Conservation (phyloP, 805 yeast genomes). For the Yarrowia sp. region DNA sequence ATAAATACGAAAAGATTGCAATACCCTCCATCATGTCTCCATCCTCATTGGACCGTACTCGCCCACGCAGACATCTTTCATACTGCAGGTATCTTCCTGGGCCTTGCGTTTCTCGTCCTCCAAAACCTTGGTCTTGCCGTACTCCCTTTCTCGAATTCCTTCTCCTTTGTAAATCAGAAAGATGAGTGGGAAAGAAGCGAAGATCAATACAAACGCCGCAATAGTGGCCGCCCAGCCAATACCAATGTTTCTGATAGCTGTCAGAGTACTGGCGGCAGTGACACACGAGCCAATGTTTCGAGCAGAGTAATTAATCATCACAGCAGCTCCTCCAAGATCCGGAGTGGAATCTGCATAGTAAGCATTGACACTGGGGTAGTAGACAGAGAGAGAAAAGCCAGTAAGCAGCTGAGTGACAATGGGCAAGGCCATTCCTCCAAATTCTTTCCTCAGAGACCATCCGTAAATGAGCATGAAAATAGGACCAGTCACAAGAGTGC, state of each 20-base stretch:
- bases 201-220: constrained; percentile 42
- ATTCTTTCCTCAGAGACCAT: constrained; percentile 47
- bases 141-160: neutral
- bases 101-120: neutral
- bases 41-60: neutral
- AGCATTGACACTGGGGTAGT: constrained; percentile 53
- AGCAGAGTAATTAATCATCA: constrained; percentile 51
- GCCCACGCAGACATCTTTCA: neutral
- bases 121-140: neutral
- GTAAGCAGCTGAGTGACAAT: constrained; percentile 47
- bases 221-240: constrained; percentile 57
- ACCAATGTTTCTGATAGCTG: constrained; percentile 48
- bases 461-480: constrained; percentile 49
- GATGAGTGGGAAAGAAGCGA: neutral
- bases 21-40: neutral
- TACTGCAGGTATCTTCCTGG: neutral
- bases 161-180: neutral
- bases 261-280: constrained; percentile 49
- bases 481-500: constrained; percentile 47
- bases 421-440: constrained; percentile 57
- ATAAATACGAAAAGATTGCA: too few species aligned
- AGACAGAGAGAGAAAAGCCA: constrained; percentile 51
- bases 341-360: constrained; percentile 60
- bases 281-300: constrained; percentile 52
- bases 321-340: constrained; percentile 51